Evolutionary conservation across 305 asterid species (phyloP), one percentile per base, ranked within the genome.

Genomic region (Fraxinus albicans): DNA sequence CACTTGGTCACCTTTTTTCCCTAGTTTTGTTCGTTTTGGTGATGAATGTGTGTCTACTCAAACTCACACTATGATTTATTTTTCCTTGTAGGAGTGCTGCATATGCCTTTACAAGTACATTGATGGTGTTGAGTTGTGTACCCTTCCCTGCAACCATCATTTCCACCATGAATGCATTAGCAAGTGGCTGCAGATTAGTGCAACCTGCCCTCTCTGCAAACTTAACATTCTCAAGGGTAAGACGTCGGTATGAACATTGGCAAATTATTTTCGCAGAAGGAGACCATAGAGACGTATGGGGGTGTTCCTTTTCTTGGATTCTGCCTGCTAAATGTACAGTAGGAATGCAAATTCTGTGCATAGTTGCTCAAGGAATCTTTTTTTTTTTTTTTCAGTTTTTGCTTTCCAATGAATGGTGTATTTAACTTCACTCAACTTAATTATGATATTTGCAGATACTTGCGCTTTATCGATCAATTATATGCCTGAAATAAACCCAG

Each of bases 121-220:
- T 12, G 90, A 92, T 23, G 98, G 98, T 58, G 94, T 86, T 10
- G 98, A 95, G 88, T 77, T 95, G 67, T 91, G 98, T 79, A 83
- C 88, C 4, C 94, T 95, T 63, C 98, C 98, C 29, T 95, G 98
- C 92, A 89, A 89, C 86, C 98, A 95, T 89, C 98, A 93, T 89
- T 95, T 95, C 92, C 98, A 95, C 93, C 86, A 85, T 79, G 86
- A 81, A 69, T 95, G 98, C 93, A 86, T 95, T 10, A 73, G 91
- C 3, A 92, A 90, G 78, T 95, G 98, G 98, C 97, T 95, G 77
- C 91, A 92, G 38, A 92, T 93, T 83, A 95, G 91, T 19, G 95
- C 98, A 8, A 93, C 97, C 17, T 95, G 98, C 50, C 98, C 98
- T 33, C 97, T 95, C 65, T 95, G 98, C 96, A 95, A 93, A 81